phyloP scores from a whole-genome alignment of 192 early-diverging fungal genomes.

The Funneliformis geosporum region DNA sequence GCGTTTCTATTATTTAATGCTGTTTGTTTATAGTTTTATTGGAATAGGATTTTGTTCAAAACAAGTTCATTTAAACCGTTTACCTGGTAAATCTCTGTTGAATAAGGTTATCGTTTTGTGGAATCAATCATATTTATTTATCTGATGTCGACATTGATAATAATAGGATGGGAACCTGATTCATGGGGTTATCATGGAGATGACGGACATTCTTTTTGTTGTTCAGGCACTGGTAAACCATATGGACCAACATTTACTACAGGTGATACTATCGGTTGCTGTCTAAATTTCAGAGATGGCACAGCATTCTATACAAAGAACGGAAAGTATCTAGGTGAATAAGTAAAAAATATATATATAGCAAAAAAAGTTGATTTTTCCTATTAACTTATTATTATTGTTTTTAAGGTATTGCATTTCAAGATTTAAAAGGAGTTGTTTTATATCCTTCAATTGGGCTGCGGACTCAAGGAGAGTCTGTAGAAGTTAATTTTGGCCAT shows the following conservation, averaged over 20 bases:
- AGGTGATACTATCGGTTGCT: conserved; percentile 93
- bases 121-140: background rate
- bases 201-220: conserved; percentile 84
- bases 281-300: conserved; percentile 79
- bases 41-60: conserved; percentile 83
- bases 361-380: background rate
- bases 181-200: conserved; percentile 99
- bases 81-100: conserved; percentile 70
- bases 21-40: conserved; percentile 55
- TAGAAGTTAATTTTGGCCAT: conserved; percentile 81
- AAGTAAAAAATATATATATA: background rate
- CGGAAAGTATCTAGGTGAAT: conserved; percentile 69
- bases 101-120: too few relatives aligned
- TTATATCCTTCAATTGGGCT: conserved; percentile 77
- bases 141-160: background rate
- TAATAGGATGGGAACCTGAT: conserved; percentile 78
- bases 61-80: conserved; percentile 55
- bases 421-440: conserved; percentile 44
- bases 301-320: conserved; percentile 92
- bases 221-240: conserved; percentile 68
- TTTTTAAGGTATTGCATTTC: conserved; percentile 40
- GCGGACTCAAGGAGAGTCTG: conserved; percentile 68
- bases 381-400: background rate
- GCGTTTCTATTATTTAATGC: background rate
- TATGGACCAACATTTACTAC: conserved; percentile 92